A percentile compares a stretch with the other conserved stretches of the same genome.
phyloP scores from a whole-genome alignment of 495 filamentous ascomycete genomes.

The Tuber brumale region DNA sequence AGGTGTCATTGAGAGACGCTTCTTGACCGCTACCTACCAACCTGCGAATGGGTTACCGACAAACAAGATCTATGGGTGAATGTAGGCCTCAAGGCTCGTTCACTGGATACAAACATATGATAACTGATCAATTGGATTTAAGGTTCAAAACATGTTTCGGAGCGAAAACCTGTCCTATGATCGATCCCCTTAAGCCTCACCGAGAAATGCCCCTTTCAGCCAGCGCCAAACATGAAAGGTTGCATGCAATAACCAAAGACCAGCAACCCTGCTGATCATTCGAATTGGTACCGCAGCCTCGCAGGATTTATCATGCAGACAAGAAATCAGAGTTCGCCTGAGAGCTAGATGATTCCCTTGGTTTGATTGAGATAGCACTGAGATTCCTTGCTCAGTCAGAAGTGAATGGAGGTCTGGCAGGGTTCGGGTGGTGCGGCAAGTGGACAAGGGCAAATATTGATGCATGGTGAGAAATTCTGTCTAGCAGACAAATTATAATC shows the following conservation, averaged over 20 bases:
- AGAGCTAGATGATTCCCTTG: background rate
- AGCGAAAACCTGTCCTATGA: background rate
- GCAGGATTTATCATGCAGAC: background rate
- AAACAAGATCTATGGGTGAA: background rate
- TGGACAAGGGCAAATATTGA: background rate
- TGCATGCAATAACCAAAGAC: slow-evolving; percentile 1
- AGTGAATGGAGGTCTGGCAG: background rate
- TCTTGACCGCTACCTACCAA: background rate
- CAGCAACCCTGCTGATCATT: background rate
- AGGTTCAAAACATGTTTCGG: background rate
- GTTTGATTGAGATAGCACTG: background rate
- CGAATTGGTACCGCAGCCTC: background rate
- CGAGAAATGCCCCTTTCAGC: background rate
- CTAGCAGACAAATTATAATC: background rate
- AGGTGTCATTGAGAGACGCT: background rate
- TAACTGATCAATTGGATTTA: background rate
- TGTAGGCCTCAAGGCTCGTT: background rate
- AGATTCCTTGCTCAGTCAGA: background rate
- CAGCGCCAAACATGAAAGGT: background rate
- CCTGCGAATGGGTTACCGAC: background rate
- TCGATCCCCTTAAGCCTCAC: background rate
- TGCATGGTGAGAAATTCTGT: slow-evolving; percentile 2
- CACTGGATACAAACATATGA: background rate
- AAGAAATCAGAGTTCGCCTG: background rate
- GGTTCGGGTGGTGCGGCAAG: background rate